Conservation (phyloP, 768 basidiomycete species). For the Lentinus tigrinus region DNA sequence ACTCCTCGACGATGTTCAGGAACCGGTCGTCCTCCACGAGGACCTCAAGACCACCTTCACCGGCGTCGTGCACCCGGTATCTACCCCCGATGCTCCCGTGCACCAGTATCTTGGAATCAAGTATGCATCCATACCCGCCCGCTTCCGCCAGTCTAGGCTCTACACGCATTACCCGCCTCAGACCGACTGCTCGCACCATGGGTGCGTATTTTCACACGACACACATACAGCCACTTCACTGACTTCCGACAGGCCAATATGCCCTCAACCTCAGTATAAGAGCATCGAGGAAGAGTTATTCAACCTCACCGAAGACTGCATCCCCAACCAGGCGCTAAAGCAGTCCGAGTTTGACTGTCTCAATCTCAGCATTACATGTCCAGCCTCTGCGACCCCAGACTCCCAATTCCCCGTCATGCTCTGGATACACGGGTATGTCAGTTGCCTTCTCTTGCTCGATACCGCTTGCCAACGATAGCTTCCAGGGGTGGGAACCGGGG, state of each 20-base stretch:
- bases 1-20: slow-evolving; percentile 15
- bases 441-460: background rate
- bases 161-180: slow-evolving; percentile 53
- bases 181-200: slow-evolving; percentile 64
- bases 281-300: slow-evolving; percentile 62
- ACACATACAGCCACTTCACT: background rate
- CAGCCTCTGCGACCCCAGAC: slow-evolving; percentile 49
- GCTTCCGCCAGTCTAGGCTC: slow-evolving; percentile 73
- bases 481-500: slow-evolving; percentile 70
- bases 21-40: slow-evolving; percentile 47
- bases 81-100: slow-evolving; percentile 52
- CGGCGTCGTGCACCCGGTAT: slow-evolving; percentile 61
- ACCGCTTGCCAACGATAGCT: slow-evolving; percentile 5
- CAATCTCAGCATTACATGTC: slow-evolving; percentile 79
- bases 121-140: slow-evolving; percentile 70
- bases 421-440: slow-evolving; percentile 79
- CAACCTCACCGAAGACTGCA: slow-evolving; percentile 50
- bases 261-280: slow-evolving; percentile 57
- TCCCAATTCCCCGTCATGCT: slow-evolving; percentile 75
- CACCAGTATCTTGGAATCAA: slow-evolving; percentile 79
- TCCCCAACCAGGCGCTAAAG: slow-evolving; percentile 53
- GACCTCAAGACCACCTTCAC: slow-evolving; percentile 62
- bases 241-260: slow-evolving; percentile 56
- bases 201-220: slow-evolving; percentile 43
- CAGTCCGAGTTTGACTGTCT: slow-evolving; percentile 80